Conservation (phyloP, 148 eudicot genomes). For the Heliamphora exappendiculata region DNA sequence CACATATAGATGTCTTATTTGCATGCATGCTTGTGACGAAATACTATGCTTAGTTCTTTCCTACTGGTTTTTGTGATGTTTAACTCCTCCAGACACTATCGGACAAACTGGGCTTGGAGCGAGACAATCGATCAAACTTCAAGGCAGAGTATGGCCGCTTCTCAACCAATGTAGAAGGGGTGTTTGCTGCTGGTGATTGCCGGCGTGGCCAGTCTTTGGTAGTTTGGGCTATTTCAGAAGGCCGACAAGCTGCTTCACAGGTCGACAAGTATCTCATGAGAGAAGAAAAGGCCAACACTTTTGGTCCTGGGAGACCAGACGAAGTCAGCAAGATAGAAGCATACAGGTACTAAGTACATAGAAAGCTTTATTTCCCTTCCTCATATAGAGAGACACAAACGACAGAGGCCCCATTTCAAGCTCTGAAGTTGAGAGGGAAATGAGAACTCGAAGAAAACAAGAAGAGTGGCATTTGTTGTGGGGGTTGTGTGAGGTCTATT, state of each 20-base stretch:
- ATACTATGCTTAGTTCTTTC: conserved; percentile 24
- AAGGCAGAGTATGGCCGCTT: conserved; percentile 36
- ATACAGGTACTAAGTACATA: conserved; percentile 27
- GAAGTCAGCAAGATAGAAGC: conserved; percentile 28
- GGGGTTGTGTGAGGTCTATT: not conserved
- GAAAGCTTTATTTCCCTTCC: not conserved
- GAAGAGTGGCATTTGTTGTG: not conserved
- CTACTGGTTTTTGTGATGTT: conserved; percentile 13
- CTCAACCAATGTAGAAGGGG: conserved; percentile 76
- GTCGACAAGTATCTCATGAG: conserved; percentile 70
- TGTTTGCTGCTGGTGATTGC: conserved; percentile 96
- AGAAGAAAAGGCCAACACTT: conserved; percentile 28
- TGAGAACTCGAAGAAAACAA: not conserved
- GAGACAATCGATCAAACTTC: conserved; percentile 83
- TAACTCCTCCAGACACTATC: conserved; percentile 36
- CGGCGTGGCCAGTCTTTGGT: conserved; percentile 94
- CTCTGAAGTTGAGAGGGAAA: not conserved
- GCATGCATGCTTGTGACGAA: not conserved
- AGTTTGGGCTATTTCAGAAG: conserved; percentile 93
- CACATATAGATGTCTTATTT: not conserved
- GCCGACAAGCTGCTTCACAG: conserved; percentile 88
- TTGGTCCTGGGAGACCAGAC: conserved; percentile 20
- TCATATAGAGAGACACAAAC: not conserved
- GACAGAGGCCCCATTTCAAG: not conserved
- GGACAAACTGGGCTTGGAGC: conserved; percentile 77